Conservation (phyloP, 116 monocot species). For the Trichopus zeylanicus region DNA sequence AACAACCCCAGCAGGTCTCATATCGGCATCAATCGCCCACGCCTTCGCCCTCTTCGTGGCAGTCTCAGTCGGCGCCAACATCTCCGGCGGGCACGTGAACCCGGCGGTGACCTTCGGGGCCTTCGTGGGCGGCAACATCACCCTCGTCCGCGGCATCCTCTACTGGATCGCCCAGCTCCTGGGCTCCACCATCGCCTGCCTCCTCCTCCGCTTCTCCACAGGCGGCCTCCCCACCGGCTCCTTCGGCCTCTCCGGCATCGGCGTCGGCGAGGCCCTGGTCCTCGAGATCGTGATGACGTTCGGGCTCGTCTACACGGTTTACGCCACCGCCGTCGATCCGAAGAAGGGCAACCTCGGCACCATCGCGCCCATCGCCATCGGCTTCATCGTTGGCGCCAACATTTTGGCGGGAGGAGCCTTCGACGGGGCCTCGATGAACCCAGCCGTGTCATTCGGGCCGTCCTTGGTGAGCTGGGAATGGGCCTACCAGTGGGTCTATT, state of each 20-base stretch:
- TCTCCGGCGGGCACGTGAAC: conserved; percentile 32
- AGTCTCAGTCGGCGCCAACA: conserved; percentile 21
- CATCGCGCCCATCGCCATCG: conserved; percentile 56
- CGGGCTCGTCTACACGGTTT: conserved; percentile 53
- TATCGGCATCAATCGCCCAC: conserved; percentile 8
- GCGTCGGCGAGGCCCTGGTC: conserved; percentile 12
- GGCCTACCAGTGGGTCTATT: conserved; percentile 52
- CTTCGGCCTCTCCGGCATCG: conserved; percentile 9
- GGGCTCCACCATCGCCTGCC: conserved; percentile 22
- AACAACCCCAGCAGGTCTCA: conserved; percentile 8
- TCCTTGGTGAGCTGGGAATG: conserved; percentile 51
- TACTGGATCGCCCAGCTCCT: conserved; percentile 28
- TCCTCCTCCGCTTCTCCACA: conserved; percentile 20
- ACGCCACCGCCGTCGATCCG: conserved; percentile 59
- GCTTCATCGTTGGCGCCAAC: conserved; percentile 52
- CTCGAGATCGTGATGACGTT: conserved; percentile 59
- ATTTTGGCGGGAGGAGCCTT: conserved; percentile 49
- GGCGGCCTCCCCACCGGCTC: conserved; percentile 7
- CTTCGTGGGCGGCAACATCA: conserved; percentile 26
- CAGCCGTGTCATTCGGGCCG: conserved; percentile 49
- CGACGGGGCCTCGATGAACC: conserved; percentile 56
- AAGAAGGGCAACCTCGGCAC: conserved; percentile 47
- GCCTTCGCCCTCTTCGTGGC: conserved; percentile 22
- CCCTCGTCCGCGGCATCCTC: conserved; percentile 18
- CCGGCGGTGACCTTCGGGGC: conserved; percentile 29